Conservation (phyloP, 345 rosid genomes). For the Moricandia arvensis region DNA sequence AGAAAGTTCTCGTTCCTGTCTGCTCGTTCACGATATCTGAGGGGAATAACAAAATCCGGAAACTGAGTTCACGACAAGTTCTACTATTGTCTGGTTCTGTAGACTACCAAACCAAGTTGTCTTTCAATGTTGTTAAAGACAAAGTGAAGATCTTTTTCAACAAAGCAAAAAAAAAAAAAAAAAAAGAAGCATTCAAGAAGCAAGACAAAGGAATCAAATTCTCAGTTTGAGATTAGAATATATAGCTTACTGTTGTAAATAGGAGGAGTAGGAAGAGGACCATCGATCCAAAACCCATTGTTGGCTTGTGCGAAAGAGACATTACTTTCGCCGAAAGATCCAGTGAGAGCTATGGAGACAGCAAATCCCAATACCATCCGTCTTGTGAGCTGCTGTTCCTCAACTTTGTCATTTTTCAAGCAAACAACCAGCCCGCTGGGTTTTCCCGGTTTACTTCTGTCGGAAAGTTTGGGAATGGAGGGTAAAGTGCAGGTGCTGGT, state of each 20-base stretch:
- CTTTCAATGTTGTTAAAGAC: neutral
- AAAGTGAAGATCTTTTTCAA: neutral
- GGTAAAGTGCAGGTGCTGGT: neutral
- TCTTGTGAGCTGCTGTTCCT: slow-evolving; percentile 51
- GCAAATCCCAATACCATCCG: slow-evolving; percentile 59
- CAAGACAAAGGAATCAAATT: neutral
- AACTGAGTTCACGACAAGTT: too few species aligned
- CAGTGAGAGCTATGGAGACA: slow-evolving; percentile 49
- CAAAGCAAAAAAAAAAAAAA: neutral
- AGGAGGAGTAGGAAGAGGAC: slow-evolving; percentile 62
- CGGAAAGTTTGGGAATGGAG: neutral
- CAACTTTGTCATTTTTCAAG: slow-evolving; percentile 34
- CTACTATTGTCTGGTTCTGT: neutral
- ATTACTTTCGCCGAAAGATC: slow-evolving; percentile 24
- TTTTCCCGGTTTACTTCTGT: slow-evolving; percentile 3
- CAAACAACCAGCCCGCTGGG: neutral
- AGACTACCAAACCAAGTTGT: neutral
- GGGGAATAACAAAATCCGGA: neutral
- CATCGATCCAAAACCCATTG: slow-evolving; percentile 65
- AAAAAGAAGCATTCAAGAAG: neutral
- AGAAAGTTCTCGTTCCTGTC: slow-evolving; percentile 70
- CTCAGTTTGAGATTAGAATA: neutral
- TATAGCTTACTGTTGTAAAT: slow-evolving; percentile 61
- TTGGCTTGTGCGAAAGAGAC: slow-evolving; percentile 62
- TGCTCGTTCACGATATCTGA: slow-evolving; percentile 59